Percentiles rank a stretch among this genome's conserved stretches.
phyloP scores from a whole-genome alignment of 1,139 yeast species.

The Pichia sp. region DNA sequence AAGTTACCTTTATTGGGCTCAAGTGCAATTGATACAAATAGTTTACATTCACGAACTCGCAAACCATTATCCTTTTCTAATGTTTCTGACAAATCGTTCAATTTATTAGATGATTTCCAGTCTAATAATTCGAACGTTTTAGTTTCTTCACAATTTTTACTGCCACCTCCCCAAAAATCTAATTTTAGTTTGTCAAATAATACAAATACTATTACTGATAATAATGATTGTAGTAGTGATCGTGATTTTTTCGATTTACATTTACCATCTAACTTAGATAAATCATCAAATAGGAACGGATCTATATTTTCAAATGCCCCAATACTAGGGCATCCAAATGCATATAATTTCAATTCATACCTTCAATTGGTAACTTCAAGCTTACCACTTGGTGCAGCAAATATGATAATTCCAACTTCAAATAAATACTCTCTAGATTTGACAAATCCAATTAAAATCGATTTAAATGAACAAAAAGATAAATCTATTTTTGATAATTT shows the following conservation, averaged over 20 bases:
- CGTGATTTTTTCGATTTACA: conserved; percentile 8
- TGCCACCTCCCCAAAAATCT: conserved; percentile 4
- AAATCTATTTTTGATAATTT: conserved; percentile 12
- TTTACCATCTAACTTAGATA: not conserved
- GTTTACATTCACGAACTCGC: conserved; percentile 2
- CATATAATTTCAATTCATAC: conserved; percentile 23
- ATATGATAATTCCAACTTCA: not conserved
- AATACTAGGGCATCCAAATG: not conserved
- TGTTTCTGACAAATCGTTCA: conserved; percentile 4
- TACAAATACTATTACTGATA: not conserved
- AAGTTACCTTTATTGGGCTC: not conserved
- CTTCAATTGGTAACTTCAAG: conserved; percentile 18
- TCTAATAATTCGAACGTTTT: conserved; percentile 6
- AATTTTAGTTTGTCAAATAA: not conserved
- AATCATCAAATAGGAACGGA: not conserved
- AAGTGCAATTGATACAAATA: not conserved
- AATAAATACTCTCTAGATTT: conserved; percentile 9
- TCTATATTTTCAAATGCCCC: conserved; percentile 10
- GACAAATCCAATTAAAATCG: conserved; percentile 11
- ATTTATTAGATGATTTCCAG: conserved; percentile 27
- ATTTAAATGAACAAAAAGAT: conserved; percentile 10
- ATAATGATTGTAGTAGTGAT: not conserved
- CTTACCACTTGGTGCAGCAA: conserved; percentile 7
- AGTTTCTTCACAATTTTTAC: conserved; percentile 4
- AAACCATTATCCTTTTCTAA: conserved; percentile 2